These are phyloP conservation scores for Pseudogymnoascus destructans DNA, from an alignment of 2,329 filamentous ascomycete species.

Conservation along the genomic window DNA sequence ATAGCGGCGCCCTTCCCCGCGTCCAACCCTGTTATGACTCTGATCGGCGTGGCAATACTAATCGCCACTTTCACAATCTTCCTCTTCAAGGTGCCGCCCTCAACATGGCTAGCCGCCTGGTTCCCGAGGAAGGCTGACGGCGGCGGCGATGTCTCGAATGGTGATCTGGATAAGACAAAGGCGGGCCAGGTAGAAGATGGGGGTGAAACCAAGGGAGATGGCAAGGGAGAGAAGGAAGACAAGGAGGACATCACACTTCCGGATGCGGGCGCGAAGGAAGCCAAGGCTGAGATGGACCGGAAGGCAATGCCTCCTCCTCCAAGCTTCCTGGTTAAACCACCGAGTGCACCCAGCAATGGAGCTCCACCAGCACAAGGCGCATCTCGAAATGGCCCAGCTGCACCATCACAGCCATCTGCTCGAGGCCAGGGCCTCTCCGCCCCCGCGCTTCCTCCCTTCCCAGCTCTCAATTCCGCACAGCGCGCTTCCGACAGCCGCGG, in stretches of 20 bases:
- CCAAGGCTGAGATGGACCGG: constrained; percentile 21
- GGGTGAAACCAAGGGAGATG: neutral
- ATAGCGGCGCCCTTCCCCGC: neutral
- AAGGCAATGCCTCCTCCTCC: constrained; percentile 29
- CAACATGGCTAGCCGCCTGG: constrained; percentile 32
- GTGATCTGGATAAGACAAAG: neutral
- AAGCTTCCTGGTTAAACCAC: constrained; percentile 11
- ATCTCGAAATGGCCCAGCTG: neutral
- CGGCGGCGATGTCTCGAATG: neutral
- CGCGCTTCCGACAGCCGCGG: constrained; percentile 28
- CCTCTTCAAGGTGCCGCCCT: constrained; percentile 39
- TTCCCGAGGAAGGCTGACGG: constrained; percentile 12
- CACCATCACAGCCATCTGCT: neutral
- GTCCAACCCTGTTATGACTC: constrained; percentile 32
- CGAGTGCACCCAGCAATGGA: constrained; percentile 18
- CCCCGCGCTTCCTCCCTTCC: constrained; percentile 31
- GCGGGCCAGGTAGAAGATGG: neutral
- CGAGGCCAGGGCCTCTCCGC: constrained; percentile 20
- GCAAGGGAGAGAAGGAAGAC: constrained; percentile 1
- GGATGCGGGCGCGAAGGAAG: constrained; percentile 14
- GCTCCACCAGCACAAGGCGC: constrained; percentile 10
- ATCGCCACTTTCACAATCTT: constrained; percentile 47
- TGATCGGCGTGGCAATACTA: constrained; percentile 48
- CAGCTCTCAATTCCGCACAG: constrained; percentile 39
- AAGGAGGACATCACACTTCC: neutral